These are phyloP conservation scores for Verbena officinalis DNA, from an alignment of 257 asterid species.

Conservation along the genomic window DNA sequence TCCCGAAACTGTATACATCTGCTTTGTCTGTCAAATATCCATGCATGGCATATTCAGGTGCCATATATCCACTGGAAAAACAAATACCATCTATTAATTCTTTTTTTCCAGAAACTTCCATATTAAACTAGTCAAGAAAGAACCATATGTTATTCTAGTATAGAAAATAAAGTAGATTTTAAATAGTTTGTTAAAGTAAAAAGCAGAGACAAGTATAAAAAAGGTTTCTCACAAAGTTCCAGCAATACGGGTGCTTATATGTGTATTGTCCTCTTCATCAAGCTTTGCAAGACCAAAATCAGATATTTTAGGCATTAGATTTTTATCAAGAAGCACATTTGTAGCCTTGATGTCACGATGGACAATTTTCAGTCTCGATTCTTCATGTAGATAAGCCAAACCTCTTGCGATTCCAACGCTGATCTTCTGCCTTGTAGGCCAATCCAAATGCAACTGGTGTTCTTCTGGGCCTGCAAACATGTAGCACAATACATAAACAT, in stretches of 20 bases:
- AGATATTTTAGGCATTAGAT: conserved; percentile 54
- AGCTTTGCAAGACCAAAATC: conserved; percentile 68
- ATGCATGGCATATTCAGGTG: conserved; percentile 67
- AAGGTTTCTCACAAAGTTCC: conserved; percentile 55
- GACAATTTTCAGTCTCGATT: conserved; percentile 55
- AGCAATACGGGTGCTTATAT: conserved; percentile 63
- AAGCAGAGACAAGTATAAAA: neutral
- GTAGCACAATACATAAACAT: neutral
- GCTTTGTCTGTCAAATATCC: conserved; percentile 67
- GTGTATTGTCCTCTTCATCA: conserved; percentile 61
- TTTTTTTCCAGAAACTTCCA: neutral
- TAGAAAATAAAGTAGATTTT: neutral
- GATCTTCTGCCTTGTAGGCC: conserved; percentile 57
- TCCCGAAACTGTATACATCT: conserved; percentile 63
- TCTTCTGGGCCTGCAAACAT: conserved; percentile 46
- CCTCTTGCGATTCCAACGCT: conserved; percentile 64
- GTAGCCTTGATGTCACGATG: conserved; percentile 67
- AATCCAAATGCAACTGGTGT: conserved; percentile 45
- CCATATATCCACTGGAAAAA: conserved; percentile 53
- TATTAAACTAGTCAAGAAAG: neutral
- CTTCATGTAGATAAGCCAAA: conserved; percentile 63
- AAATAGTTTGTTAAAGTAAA: too few relatives aligned
- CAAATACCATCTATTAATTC: neutral
- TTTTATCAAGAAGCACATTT: conserved; percentile 56
- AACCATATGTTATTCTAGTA: too few relatives aligned